phyloP scores from a whole-genome alignment of 2,329 filamentous ascomycete genomes.

The Volutella citrinella region DNA sequence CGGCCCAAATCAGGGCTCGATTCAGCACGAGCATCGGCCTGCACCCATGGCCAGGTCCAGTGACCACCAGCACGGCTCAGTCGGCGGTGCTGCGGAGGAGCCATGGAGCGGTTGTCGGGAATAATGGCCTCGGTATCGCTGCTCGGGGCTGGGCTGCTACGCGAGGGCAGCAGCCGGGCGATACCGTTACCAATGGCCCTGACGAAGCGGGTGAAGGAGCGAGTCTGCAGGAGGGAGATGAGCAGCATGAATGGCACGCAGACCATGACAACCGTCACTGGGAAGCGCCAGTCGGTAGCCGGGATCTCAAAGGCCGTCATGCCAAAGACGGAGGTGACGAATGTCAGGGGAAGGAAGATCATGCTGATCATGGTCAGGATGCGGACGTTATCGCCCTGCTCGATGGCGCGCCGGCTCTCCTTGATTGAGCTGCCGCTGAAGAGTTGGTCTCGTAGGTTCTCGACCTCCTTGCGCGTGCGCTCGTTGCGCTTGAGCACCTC shows the following conservation, averaged over 20 bases:
- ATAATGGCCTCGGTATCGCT: slow-evolving; percentile 14
- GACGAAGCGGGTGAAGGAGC: slow-evolving; percentile 31
- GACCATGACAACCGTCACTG: slow-evolving; percentile 63
- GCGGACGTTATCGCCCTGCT: slow-evolving; percentile 62
- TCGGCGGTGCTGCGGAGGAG: slow-evolving; percentile 5
- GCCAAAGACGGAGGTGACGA: slow-evolving; percentile 59
- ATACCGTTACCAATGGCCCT: slow-evolving; percentile 15
- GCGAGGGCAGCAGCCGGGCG: slow-evolving; percentile 4
- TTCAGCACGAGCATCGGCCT: too few relatives aligned
- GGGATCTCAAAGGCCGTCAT: slow-evolving; percentile 45
- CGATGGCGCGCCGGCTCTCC: slow-evolving; percentile 58
- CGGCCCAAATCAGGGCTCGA: too few relatives aligned
- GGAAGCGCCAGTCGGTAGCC: slow-evolving; percentile 43
- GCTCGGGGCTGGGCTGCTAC: slow-evolving; percentile 6
- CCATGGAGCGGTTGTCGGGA: slow-evolving; percentile 20
- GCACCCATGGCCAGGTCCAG: background rate
- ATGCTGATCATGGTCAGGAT: slow-evolving; percentile 58
- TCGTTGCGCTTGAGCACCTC: slow-evolving; percentile 50
- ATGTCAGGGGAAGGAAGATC: slow-evolving; percentile 59
- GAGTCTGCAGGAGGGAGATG: slow-evolving; percentile 44
- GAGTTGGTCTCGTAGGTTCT: slow-evolving; percentile 57
- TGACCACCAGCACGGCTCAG: background rate
- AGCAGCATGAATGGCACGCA: slow-evolving; percentile 50
- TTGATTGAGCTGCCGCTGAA: slow-evolving; percentile 63
- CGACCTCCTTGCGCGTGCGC: slow-evolving; percentile 51